A percentile compares a stretch with the other conserved stretches of the same genome.
These are phyloP conservation scores for Naganishia liquefaciens DNA, from an alignment of 1,284 basidiomycete species.

Conservation along the genomic window DNA sequence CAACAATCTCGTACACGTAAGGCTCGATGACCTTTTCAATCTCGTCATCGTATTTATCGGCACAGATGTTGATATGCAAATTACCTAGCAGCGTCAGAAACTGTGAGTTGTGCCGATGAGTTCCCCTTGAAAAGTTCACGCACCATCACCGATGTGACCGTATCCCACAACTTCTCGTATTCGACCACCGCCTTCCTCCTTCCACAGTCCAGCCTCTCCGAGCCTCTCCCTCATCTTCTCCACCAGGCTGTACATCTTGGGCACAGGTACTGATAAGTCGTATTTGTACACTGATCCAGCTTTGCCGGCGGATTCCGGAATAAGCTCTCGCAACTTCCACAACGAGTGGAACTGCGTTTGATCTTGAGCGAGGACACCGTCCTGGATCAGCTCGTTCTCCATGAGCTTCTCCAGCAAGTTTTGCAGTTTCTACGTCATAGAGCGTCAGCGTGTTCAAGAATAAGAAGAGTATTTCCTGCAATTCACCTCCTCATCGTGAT, in stretches of 20 bases:
- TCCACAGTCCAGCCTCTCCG: constrained; percentile 69
- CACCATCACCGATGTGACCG: constrained; percentile 95
- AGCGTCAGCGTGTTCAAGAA: background rate
- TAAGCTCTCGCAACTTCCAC: constrained; percentile 91
- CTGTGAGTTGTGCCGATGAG: constrained; percentile 4
- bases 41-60: constrained; percentile 75
- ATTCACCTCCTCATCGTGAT: constrained; percentile 89
- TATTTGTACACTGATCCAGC: constrained; percentile 98
- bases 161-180: constrained; percentile 86
- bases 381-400: constrained; percentile 76
- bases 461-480: background rate
- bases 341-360: constrained; percentile 84
- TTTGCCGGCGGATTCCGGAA: constrained; percentile 91
- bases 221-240: constrained; percentile 76
- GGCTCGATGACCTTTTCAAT: constrained; percentile 88
- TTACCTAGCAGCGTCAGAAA: constrained; percentile 64
- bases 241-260: constrained; percentile 86
- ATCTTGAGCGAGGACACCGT: constrained; percentile 90
- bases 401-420: constrained; percentile 78
- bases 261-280: constrained; percentile 88
- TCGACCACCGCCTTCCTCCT: constrained; percentile 58
- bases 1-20: constrained; percentile 89
- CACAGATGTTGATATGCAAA: constrained; percentile 92
- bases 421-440: constrained; percentile 72
- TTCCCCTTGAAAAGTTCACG: constrained; percentile 42